phyloP scores from a whole-genome alignment of 1,284 basidiomycete genomes.

The Cutaneotrichosporon spelunceum region DNA sequence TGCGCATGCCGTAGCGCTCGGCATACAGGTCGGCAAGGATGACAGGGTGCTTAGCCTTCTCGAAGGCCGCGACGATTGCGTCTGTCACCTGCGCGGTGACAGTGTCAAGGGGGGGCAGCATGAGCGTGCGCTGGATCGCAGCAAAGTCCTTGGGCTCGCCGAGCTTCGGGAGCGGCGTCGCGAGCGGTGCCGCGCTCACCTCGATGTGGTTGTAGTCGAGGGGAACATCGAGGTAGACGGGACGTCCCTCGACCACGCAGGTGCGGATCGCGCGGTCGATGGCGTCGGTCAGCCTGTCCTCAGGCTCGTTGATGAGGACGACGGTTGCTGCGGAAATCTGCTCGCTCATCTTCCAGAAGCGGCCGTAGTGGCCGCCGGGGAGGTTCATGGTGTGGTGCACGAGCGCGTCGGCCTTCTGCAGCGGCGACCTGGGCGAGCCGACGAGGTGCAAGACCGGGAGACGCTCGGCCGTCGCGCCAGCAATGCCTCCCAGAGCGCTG shows the following conservation, averaged over 20 bases:
- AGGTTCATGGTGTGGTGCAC: conserved; percentile 23
- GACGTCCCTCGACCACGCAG: conserved; percentile 70
- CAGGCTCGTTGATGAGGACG: conserved; percentile 57
- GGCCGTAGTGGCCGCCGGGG: conserved; percentile 13
- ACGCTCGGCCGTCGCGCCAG: conserved; percentile 66
- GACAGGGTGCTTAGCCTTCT: conserved; percentile 65
- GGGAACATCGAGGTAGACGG: conserved; percentile 83
- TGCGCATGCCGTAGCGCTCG: conserved; percentile 69
- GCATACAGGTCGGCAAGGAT: conserved; percentile 87
- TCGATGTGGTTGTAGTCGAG: conserved; percentile 73
- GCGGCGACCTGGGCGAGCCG: conserved; percentile 81
- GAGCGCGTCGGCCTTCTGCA: conserved; percentile 68
- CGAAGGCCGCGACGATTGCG: conserved; percentile 65
- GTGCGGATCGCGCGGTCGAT: conserved; percentile 70
- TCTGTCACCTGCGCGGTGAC: conserved; percentile 68
- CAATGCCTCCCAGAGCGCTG: conserved; percentile 64
- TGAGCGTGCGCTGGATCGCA: conserved; percentile 4
- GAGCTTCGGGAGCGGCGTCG: conserved; percentile 15
- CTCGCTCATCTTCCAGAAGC: conserved; percentile 64
- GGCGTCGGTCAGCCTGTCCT: conserved; percentile 56
- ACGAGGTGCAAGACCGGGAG: conserved; percentile 89
- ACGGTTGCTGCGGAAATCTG: conserved; percentile 72
- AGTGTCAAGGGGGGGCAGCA: conserved; percentile 3
- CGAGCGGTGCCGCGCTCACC: conserved; percentile 49
- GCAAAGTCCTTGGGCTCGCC: conserved; percentile 7